Evolutionary conservation across 768 basidiomycete genomes (phyloP).

Genomic region (Favolaschia claudopus): DNA sequence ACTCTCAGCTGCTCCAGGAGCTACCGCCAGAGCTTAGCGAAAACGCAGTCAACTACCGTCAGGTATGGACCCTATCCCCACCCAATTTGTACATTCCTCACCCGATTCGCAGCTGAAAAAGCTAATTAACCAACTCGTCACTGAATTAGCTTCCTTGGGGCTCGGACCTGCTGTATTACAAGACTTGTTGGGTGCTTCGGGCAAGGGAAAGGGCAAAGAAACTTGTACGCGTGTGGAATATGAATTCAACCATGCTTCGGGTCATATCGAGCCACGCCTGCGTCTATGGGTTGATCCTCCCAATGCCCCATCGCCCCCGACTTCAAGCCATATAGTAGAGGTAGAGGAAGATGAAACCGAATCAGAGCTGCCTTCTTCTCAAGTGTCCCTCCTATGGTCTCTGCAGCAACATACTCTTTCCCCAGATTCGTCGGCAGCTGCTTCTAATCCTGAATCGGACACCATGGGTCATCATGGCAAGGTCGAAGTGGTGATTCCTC

Average conservation of each 20-base stretch:
- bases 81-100: background rate
- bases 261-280: conserved; percentile 63
- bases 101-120: conserved; percentile 76
- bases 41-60: conserved; percentile 85
- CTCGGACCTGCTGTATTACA: conserved; percentile 58
- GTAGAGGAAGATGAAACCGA: conserved; percentile 13
- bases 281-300: conserved; percentile 54
- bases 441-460: background rate
- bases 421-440: background rate
- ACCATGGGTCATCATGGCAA: background rate
- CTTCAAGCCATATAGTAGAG: conserved; percentile 19
- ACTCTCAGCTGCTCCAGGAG: conserved; percentile 63
- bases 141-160: conserved; percentile 79
- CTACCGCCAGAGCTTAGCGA: conserved; percentile 81
- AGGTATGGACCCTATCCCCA: conserved; percentile 51
- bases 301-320: conserved; percentile 22
- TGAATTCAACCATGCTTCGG: conserved; percentile 58
- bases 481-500: conserved; percentile 74
- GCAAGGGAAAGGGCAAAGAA: conserved; percentile 35
- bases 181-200: conserved; percentile 41
- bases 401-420: conserved; percentile 27
- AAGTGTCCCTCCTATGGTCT: conserved; percentile 31
- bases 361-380: background rate
- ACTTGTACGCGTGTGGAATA: conserved; percentile 50
- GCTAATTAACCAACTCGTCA: conserved; percentile 82